Evolutionary conservation across 257 asterid genomes (phyloP), one percentile per base, ranked within the genome.

Genomic region (Fraxinus excelsior): DNA sequence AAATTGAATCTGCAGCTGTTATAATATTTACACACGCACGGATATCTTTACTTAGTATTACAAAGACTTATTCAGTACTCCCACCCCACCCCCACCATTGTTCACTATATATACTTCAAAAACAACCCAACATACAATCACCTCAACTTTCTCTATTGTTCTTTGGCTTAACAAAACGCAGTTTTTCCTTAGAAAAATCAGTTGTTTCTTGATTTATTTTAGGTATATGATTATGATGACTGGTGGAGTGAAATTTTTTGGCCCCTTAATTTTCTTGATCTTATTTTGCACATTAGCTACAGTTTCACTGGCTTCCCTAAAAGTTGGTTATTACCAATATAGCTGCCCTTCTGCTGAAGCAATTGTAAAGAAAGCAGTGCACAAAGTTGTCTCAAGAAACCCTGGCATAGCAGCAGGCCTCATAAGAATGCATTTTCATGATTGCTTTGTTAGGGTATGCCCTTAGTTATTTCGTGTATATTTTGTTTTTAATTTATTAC

Each of bases 361-460:
- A 13, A 81, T 76, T 72, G 87, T 87, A 0, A 81, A 72, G 40
- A 77, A 78, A 68, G 69, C 76, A 8, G 91, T 87, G 6, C 65
- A 77, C 62, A 80, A 74, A 78, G 85, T 85, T 0, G 78, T 84
- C 0, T 71, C 84, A 7, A 46, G 51, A 28, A 82, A 84, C 72
- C 88, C 87, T 51, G 88, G 86, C 31, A 68, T 86, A 2, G 90
- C 81, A 9, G 90, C 82, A 0, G 85, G 85, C 10, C 83, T 87
- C 25, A 78, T 85, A 37, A 71, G 91, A 67, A 28, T 87, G 85
- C 82, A 81, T 73, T 87, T 85, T 66, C 91, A 85, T 18, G 91
- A 87, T 60, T 87, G 91, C 71, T 83, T 85, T 56, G 89, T 87
- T 26, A 80, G 88, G 89, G 91, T 87, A 81, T 9, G 65, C 7